phyloP scores from a whole-genome alignment of 495 filamentous ascomycete species.

The Tuber melanosporum region DNA sequence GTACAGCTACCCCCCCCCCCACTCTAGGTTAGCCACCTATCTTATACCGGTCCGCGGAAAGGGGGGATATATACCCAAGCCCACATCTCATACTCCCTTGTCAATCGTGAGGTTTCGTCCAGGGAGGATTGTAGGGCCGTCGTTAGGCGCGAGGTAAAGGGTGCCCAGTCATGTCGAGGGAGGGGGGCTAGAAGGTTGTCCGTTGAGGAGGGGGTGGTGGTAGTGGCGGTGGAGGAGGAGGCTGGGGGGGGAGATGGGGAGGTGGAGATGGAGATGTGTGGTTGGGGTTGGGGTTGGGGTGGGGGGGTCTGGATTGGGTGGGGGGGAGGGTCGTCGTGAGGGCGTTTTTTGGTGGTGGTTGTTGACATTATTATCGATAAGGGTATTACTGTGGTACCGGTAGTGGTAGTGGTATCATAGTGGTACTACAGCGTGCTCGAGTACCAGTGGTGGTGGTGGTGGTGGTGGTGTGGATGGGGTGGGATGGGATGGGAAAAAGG shows the following conservation, averaged over 20 bases:
- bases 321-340: not conserved
- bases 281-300: not conserved
- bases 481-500: not conserved
- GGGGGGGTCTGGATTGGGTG: not conserved
- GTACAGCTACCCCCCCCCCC: conserved; percentile 18
- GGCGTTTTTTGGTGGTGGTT: not conserved
- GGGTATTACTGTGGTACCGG: not conserved
- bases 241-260: not conserved
- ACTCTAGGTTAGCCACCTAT: not conserved
- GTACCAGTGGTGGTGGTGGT: no score
- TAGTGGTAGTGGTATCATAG: not conserved
- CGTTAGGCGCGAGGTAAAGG: conserved; percentile 21
- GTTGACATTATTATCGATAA: not conserved
- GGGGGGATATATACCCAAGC: conserved; percentile 21
- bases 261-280: not conserved
- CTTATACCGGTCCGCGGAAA: not conserved
- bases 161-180: conserved; percentile 23
- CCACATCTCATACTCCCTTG: conserved; percentile 32
- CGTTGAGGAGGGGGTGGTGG: not conserved
- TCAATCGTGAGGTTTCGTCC: conserved; percentile 18
- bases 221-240: not conserved
- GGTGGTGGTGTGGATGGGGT: not conserved
- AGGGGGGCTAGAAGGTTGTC: conserved; percentile 31
- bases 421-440: no score
- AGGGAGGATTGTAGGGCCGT: conserved; percentile 19